Evolutionary conservation across 2,329 filamentous ascomycete species (phyloP).

Genomic region (Fusarium sp.): DNA sequence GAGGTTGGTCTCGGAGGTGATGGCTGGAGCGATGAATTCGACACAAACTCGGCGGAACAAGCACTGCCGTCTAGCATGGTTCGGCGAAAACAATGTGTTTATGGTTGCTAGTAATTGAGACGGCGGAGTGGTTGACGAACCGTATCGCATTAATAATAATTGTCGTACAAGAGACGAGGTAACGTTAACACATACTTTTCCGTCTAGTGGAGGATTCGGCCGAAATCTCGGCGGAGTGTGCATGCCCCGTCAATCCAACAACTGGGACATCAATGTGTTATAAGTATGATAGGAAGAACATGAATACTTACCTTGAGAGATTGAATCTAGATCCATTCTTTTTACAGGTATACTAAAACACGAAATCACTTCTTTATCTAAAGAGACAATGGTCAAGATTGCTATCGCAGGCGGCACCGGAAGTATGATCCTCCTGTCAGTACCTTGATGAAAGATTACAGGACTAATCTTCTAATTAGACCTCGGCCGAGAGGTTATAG

Average conservation of each 20-base stretch:
- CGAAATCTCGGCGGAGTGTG: neutral
- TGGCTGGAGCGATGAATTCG: neutral
- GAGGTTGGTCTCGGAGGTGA: neutral
- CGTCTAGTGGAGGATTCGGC: neutral
- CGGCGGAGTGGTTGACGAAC: neutral
- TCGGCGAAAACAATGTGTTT: neutral
- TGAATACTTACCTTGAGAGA: neutral
- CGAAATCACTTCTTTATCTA: neutral
- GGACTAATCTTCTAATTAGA: conserved; percentile 49
- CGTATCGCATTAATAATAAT: neutral
- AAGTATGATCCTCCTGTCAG: neutral
- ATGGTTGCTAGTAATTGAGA: neutral
- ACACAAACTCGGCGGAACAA: neutral
- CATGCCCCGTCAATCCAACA: neutral
- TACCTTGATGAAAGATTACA: neutral
- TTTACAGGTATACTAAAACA: neutral
- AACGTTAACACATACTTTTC: neutral
- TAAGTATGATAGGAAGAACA: neutral
- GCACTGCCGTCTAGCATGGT: neutral
- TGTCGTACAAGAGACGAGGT: neutral
- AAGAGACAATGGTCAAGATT: conserved; percentile 38
- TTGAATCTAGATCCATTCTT: neutral
- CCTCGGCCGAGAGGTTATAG: conserved; percentile 64
- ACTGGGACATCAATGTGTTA: neutral
- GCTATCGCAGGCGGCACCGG: conserved; percentile 42